A percentile compares a stretch with the other conserved stretches of the same genome.
Conservation (phyloP, 495 filamentous ascomycete species). For the Letharia lupina region DNA sequence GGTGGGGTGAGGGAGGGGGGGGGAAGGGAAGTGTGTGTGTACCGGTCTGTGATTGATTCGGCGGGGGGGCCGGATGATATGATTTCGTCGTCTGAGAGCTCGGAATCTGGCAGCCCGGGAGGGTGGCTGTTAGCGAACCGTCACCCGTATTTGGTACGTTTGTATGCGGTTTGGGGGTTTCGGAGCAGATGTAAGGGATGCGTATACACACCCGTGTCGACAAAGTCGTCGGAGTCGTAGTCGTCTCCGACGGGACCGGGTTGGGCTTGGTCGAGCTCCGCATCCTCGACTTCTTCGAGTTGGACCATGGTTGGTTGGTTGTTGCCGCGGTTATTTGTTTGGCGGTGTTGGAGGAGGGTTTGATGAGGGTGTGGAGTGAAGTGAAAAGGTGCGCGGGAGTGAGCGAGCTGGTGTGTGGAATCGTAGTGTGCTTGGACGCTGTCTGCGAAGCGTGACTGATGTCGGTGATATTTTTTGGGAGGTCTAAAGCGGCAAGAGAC, state of each 20-base stretch:
- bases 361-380: no score
- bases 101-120: conserved; percentile 44
- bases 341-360: no score
- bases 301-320: conserved; percentile 68
- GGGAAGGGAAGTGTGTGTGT: conserved; percentile 33
- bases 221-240: conserved; percentile 69
- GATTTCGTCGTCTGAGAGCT: conserved; percentile 52
- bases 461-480: no score
- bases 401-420: no score
- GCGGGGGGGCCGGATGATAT: conserved; percentile 27
- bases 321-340: no score
- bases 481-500: no score
- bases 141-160: no score
- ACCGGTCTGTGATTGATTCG: conserved; percentile 17
- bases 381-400: no score
- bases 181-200: no score
- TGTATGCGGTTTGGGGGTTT: no score
- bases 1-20: conserved; percentile 48
- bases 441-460: no score
- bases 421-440: no score
- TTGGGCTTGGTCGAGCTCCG: conserved; percentile 74
- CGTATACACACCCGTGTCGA: conserved; percentile 61
- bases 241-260: conserved; percentile 65
- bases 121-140: conserved; percentile 15
- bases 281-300: conserved; percentile 90